Evolutionary conservation across 225 moss, liverwort and hornwort species (phyloP), one percentile per base, ranked within the genome.

Genomic region (Physcomitrium patens): DNA sequence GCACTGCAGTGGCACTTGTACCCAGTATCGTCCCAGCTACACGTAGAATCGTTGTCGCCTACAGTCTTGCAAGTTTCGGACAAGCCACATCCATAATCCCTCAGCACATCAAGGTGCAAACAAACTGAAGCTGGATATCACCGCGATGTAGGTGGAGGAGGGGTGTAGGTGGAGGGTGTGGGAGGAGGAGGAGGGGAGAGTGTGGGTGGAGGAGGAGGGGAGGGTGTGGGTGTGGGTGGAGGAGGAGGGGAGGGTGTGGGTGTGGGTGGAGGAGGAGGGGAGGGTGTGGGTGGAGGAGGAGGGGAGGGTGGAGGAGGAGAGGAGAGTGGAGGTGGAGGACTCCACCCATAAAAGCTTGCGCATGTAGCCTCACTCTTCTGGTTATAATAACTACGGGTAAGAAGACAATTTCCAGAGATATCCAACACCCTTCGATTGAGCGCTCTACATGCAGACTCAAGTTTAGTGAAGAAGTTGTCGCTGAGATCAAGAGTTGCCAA

Each of bases 341-440:
- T 37, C 42, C 1, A 66, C 12, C 31, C 31, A 20, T 80, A 76
- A 73, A 91, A 92, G 16, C 91, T 85, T 45, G 83, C 68, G 63
- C 94, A 99, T 1, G 75, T 76, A 0, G 71, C 65, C 0, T 43
- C 15, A 2, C 82, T 50, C 52, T 94, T 99, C 77, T 99, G 97
- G 0, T 67, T 65, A 4, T 61, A 46, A 5, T 27, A 65, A 1
- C 78, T 80, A 37, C 31, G 2, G 31, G 31, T 4, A 12, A 89
- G 67, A n/a, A 94, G 78, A 69, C 97, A 94, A 26, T 99, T 94
- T 3, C 84, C 91, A 31, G 31, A 80, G 44, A 9, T 91, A 81
- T 10, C 93, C 65, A 9, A 88, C 87, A 2, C 50, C 50, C 11
- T 83, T 18, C 0, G 5, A 37, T 7, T 37, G 16, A 84, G 79